Base-by-base conservation (phyloP, 2,329 filamentous ascomycete species). In the Ceratocystis lukuohia region DNA sequence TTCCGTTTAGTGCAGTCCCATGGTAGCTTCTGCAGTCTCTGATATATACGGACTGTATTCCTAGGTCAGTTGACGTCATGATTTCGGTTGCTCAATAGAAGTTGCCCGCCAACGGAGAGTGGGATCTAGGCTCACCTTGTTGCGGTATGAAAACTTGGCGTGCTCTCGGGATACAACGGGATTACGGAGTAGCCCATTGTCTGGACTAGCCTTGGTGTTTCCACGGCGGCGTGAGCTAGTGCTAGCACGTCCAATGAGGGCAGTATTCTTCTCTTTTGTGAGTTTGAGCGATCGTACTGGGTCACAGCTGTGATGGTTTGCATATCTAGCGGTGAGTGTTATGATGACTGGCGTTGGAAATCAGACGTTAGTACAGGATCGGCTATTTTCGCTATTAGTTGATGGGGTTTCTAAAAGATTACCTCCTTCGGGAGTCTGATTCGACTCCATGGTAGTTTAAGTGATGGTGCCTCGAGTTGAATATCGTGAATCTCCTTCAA, bases 131-230 rank as follows among this genome's bases (percentile, higher is more conserved):
- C 57, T 53, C 33, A 65, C 65, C 64, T 62, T 64, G 20, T 66
- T 61, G 30, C 67, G 66, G 53, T 66, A 66, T 6, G 46, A 37
- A 10, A 69, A 61, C 45, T 65, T 62, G 7, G 66, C 66, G 33
- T 69, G 68, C 3, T 61, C 28, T 33, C 68, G 46, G n/a, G 66
- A 67, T 22, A 69, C 59, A 8, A 69, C 65, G 7, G 68, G 66
- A 66, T 69, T 69, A 17, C 46, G 33, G 53, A 67, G 64, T 37
- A 66, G 67, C 2, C 66, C 68, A 57, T 69, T 69, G 22, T 44
- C 46, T 6, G 65, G 41, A 1, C 61, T 12, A 2, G 62, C 64
- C 15, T 59, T 62, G 1, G 44, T 22, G 6, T 48, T 48, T 33
- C 65, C 67, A 41, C 56, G 56, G 37, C 56, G 44, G 15, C 56